These are phyloP conservation scores for Oryza brachyantha DNA, from an alignment of 176 grass and related monocot species.

Conservation along the genomic window DNA sequence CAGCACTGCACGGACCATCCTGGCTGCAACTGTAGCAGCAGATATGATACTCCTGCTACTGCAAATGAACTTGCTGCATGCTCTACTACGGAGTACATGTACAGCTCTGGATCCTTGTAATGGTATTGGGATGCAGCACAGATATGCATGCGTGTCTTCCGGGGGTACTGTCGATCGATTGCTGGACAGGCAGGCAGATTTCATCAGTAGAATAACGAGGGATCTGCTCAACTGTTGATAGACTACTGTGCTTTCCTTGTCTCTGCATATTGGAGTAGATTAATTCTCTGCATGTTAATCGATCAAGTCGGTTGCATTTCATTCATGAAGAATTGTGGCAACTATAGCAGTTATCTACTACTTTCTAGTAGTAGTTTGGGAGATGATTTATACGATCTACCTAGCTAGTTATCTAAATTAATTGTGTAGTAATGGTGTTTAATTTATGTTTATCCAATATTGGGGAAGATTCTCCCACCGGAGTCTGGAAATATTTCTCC, in stretches of 20 bases:
- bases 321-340: not conserved
- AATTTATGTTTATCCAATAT: too few relatives aligned
- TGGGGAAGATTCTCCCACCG: too few relatives aligned
- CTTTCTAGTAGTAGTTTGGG: too few relatives aligned
- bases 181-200: not conserved
- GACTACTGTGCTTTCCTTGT: not conserved
- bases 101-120: not conserved
- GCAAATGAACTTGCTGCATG: not conserved
- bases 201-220: constrained; percentile 13
- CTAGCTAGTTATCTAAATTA: too few relatives aligned
- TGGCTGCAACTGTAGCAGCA: not conserved
- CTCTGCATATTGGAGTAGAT: not conserved
- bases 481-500: not conserved
- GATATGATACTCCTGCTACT: too few relatives aligned
- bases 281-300: not conserved
- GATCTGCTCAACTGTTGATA: constrained; percentile 24
- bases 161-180: constrained; percentile 20
- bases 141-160: constrained; percentile 29
- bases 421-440: too few relatives aligned
- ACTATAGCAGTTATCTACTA: too few relatives aligned
- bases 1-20: not conserved
- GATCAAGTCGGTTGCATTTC: not conserved
- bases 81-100: too few relatives aligned
- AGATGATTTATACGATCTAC: too few relatives aligned
- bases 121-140: constrained; percentile 14